Evolutionary conservation across 208 protist species (phyloP).

Genomic region (Trypanosoma melophagium): DNA sequence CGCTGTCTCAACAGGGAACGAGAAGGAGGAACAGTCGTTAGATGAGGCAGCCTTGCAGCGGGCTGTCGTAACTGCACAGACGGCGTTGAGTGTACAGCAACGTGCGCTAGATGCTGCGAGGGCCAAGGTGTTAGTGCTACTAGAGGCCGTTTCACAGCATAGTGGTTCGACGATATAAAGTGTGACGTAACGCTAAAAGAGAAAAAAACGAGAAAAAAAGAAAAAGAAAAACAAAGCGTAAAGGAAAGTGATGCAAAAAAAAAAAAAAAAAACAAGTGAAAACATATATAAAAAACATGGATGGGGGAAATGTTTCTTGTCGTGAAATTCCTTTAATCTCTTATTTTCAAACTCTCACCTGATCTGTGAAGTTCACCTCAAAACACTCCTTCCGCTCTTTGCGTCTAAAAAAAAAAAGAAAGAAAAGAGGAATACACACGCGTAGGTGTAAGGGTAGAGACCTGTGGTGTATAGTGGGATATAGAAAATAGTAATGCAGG

Average conservation of each 20-base stretch:
- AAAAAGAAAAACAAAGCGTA: background rate
- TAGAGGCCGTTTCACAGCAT: conserved; percentile 6
- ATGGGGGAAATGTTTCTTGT: no score
- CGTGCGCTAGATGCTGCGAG: conserved; percentile 13
- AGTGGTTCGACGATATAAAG: no score
- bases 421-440: background rate
- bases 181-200: no score
- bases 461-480: background rate
- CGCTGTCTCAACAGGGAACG: background rate
- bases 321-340: no score
- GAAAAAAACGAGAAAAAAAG: no score
- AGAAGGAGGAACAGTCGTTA: background rate
- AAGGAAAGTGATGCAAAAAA: no score
- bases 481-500: conserved; percentile 35
- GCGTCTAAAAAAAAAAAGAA: conserved; percentile 2
- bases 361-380: no score
- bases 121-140: background rate
- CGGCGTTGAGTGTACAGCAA: conserved; percentile 11
- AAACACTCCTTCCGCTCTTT: no score
- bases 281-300: no score
- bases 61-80: background rate
- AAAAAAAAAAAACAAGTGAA: no score
- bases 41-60: conserved; percentile 1
- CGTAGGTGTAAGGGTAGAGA: background rate
- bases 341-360: no score